Base-by-base conservation (phyloP, 2,329 filamentous ascomycete genomes). In the Drechslerella dactyloides region DNA sequence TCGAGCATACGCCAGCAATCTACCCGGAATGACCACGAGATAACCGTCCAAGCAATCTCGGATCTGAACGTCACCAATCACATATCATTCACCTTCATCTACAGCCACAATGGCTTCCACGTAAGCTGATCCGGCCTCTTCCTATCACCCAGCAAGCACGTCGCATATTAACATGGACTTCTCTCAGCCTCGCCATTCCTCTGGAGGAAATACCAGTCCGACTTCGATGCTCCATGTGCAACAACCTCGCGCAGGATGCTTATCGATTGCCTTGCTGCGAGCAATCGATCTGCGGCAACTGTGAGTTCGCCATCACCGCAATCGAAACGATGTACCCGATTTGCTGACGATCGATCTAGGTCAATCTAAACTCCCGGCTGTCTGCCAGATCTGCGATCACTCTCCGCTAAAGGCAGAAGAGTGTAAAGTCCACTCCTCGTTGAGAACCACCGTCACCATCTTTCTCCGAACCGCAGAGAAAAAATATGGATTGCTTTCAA, bases 201-300 rank as follows among this genome's bases (percentile, higher is more conserved):
- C 86, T 89, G 75, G 90, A 93, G 77, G 91, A 94, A 74, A 92
- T 97, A 66, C 94, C 94, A n/a, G 91, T 93, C 77, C 97, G 96
- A 83, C 85, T 99, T 74, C 90, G 93, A 81, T 99, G 94, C 83
- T 91, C 91, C 58, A 90, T 91, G 76, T 99, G 94, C 81, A 94
- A 90, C 82, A 92, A 90, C 80, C 84, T 97, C 68, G 93, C 92
- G 30, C 83, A 96, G 74, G 96, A 97, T 79, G 91, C 93, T 7
- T 96, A 91, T 79, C 90, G 93, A 74, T 84, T 97, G 27, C 91
- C 93, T 1, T 99, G 94, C 81, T 99, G 94, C 80, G 94, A 97
- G 78, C 93, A 96, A 78, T 89, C 90, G 44, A 96, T 97, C 68
- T 97, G 94, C 83, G 90, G 93, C 78, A 85, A 83, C 75, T 99